These are phyloP conservation scores for Dioszegia crocea DNA, from an alignment of 768 basidiomycete genomes.

Conservation along the genomic window DNA sequence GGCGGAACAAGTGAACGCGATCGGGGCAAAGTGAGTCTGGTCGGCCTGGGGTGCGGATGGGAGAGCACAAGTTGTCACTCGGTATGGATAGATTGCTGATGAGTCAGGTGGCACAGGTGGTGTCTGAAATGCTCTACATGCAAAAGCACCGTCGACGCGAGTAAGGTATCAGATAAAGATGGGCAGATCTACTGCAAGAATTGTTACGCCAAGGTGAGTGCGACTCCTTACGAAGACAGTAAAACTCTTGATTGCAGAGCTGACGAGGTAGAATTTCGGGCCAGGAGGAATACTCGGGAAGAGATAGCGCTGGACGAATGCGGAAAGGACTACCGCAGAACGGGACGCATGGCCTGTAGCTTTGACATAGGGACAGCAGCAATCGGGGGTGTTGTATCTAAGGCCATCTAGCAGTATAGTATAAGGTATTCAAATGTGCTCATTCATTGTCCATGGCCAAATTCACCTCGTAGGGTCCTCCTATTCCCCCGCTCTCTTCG, in stretches of 20 bases:
- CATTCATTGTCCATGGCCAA: not conserved
- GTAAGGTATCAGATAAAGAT: constrained; percentile 42
- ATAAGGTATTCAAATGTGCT: not conserved
- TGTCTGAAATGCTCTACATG: constrained; percentile 37
- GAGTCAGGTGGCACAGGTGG: constrained; percentile 31
- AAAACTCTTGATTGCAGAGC: not conserved
- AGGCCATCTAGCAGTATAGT: not conserved
- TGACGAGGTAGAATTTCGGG: constrained; percentile 29
- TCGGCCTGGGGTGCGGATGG: not conserved
- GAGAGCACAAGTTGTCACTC: no score
- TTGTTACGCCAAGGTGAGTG: constrained; percentile 42
- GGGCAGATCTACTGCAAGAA: constrained; percentile 38
- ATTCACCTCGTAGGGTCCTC: not conserved
- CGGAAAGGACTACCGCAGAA: no score
- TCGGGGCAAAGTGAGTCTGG: constrained; percentile 21
- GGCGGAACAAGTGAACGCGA: constrained; percentile 34
- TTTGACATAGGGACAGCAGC: not conserved
- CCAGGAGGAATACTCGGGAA: constrained; percentile 40
- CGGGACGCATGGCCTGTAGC: no score
- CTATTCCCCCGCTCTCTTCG: not conserved
- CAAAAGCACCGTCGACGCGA: constrained; percentile 38
- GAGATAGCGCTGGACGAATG: constrained; percentile 22
- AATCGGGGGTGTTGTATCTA: not conserved
- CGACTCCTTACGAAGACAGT: no score
- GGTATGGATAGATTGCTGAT: not conserved